Evolutionary conservation across 1,284 basidiomycete species (phyloP).

Genomic region (Singerocomus inundabilis): DNA sequence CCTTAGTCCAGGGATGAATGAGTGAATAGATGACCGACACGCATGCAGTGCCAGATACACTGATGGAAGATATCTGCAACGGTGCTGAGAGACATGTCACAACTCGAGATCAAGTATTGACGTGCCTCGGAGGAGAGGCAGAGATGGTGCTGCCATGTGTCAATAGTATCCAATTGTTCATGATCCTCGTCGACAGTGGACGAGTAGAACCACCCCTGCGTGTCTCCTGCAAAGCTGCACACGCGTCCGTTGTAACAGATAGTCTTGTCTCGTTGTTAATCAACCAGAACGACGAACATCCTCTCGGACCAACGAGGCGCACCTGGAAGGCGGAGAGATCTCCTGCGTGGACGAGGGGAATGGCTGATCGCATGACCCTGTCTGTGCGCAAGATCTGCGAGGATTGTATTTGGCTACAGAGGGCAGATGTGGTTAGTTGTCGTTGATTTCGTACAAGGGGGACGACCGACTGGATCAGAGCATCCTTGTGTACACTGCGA

Average conservation of each 20-base stretch:
- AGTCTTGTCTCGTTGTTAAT: conserved; percentile 27
- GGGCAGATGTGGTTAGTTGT: neutral
- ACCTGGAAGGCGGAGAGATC: conserved; percentile 46
- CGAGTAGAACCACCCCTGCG: conserved; percentile 50
- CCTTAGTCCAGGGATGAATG: conserved; percentile 31
- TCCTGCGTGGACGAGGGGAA: conserved; percentile 35
- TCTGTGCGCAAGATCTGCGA: conserved; percentile 39
- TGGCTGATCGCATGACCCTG: conserved; percentile 19
- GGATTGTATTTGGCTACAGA: conserved; percentile 36
- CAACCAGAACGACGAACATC: neutral
- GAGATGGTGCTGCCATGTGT: conserved; percentile 41
- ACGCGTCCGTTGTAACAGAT: conserved; percentile 31
- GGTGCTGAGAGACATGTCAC: neutral
- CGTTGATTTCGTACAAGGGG: neutral
- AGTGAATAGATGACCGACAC: conserved; percentile 40
- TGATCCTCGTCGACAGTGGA: conserved; percentile 26
- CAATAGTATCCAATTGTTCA: conserved; percentile 4
- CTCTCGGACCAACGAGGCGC: conserved; percentile 9
- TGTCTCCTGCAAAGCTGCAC: conserved; percentile 47
- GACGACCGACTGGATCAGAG: conserved; percentile 28
- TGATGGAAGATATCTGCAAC: conserved; percentile 54
- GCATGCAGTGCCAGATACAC: conserved; percentile 43
- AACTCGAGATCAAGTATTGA: neutral
- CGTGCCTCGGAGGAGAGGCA: conserved; percentile 39
- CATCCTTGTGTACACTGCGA: conserved; percentile 21